Percentiles rank a stretch among this genome's conserved stretches.
Evolutionary conservation across 2,329 filamentous ascomycete species (phyloP).

Genomic region (Neoascochyta sp.): DNA sequence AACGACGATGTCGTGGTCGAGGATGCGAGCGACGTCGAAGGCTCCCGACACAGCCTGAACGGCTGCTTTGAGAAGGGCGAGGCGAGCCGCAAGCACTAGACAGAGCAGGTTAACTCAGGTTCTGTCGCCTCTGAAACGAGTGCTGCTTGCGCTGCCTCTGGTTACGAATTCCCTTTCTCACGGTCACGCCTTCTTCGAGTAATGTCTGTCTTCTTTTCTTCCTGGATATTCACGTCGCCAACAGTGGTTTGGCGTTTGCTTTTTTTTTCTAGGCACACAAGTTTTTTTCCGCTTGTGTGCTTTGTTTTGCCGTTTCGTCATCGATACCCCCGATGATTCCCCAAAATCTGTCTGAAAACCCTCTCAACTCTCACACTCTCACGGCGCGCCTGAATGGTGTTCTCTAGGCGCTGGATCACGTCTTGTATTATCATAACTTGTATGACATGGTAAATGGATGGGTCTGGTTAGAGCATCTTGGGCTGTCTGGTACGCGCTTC

Average conservation of each 20-base stretch:
- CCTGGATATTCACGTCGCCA: conserved; percentile 9
- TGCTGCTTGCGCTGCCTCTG: conserved; percentile 13
- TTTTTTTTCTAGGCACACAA: conserved; percentile 1
- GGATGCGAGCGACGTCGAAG: conserved; percentile 40
- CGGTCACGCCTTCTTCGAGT: conserved; percentile 6
- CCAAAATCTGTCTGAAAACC: conserved; percentile 20
- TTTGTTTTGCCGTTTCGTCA: conserved; percentile 11
- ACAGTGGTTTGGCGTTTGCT: conserved; percentile 8
- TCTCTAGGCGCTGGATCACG: conserved; percentile 26
- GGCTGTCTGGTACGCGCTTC: conserved; percentile 21
- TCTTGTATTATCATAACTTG: conserved; percentile 29
- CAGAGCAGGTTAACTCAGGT: conserved; percentile 26
- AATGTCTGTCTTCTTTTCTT: conserved; percentile 8
- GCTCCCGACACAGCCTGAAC: conserved; percentile 30
- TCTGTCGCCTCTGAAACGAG: conserved; percentile 21
- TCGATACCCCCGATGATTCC: conserved; percentile 8
- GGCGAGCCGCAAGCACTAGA: conserved; percentile 36
- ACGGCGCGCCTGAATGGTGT: conserved; percentile 18
- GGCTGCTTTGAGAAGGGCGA: conserved; percentile 36
- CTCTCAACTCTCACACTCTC: conserved; percentile 29
- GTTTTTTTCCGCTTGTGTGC: conserved; percentile 4
- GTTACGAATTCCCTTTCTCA: conserved; percentile 6
- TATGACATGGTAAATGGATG: conserved; percentile 20
- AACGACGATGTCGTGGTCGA: conserved; percentile 39
- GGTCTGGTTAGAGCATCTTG: conserved; percentile 12